These are phyloP conservation scores for Xylaria longipes DNA, from an alignment of 495 filamentous ascomycete species.

Conservation along the genomic window DNA sequence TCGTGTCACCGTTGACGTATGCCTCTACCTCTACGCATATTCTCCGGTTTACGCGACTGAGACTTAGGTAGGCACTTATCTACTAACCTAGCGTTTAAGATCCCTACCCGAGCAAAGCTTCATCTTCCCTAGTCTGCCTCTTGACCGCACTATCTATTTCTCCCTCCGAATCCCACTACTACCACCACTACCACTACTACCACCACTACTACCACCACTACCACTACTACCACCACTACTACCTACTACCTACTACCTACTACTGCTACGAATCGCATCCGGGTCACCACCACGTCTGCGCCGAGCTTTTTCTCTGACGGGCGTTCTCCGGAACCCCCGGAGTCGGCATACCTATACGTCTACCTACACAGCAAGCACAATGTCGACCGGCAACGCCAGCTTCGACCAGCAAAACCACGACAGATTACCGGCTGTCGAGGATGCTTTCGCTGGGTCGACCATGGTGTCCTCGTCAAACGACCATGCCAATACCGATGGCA, in stretches of 20 bases:
- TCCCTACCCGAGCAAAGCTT: neutral
- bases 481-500: slow-evolving; percentile 43
- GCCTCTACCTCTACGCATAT: no score
- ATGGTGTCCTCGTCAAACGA: slow-evolving; percentile 40
- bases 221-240: neutral
- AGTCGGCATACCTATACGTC: slow-evolving; percentile 10
- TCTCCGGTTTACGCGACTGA: slow-evolving; percentile 1
- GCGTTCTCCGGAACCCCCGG: slow-evolving; percentile 36
- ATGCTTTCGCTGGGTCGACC: slow-evolving; percentile 36
- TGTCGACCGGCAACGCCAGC: slow-evolving; percentile 32
- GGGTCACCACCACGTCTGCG: slow-evolving; percentile 1
- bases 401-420: slow-evolving; percentile 38
- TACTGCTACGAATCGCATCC: neutral
- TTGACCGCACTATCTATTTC: neutral
- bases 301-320: slow-evolving; percentile 24
- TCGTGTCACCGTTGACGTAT: no score
- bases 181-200: neutral
- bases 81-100: neutral
- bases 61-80: neutral
- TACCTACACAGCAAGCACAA: slow-evolving; percentile 12
- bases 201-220: neutral
- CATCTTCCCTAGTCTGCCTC: neutral
- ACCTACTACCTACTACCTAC: neutral
- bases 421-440: slow-evolving; percentile 32
- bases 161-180: neutral